Percentiles rank a stretch among this genome's conserved stretches.
phyloP scores from a whole-genome alignment of 2,329 filamentous ascomycete genomes.

The Arthroderma sp. region DNA sequence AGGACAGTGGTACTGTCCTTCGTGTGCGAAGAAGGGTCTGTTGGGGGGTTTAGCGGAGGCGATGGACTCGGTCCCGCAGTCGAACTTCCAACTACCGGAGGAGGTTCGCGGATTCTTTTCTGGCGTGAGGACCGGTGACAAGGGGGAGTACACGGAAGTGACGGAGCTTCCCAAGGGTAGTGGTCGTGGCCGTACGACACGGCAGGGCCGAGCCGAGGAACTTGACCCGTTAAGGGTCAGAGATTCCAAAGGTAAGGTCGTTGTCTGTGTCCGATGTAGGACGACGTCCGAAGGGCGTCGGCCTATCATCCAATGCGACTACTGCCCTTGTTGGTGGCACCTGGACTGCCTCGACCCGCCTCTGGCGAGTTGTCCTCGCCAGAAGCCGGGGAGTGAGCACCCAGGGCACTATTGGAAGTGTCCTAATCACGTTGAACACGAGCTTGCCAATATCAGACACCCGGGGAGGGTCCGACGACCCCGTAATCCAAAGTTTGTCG shows the following conservation, averaged over 20 bases:
- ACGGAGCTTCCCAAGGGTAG: constrained; percentile 13
- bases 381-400: constrained; percentile 32
- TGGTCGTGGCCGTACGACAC: constrained; percentile 2
- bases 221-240: constrained; percentile 21
- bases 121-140: constrained; percentile 59
- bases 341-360: constrained; percentile 84
- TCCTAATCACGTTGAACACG: constrained; percentile 70
- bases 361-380: constrained; percentile 60
- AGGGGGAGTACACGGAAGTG: constrained; percentile 70
- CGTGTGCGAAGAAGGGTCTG: constrained; percentile 39
- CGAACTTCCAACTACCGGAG: constrained; percentile 58
- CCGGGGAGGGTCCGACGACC: constrained; percentile 10
- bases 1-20: constrained; percentile 71
- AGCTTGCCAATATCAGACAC: constrained; percentile 37
- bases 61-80: constrained; percentile 56
- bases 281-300: constrained; percentile 49
- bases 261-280: constrained; percentile 67
- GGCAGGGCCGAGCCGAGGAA: neutral
- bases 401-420: constrained; percentile 70
- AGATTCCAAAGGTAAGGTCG: constrained; percentile 58
- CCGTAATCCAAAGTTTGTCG: constrained; percentile 45
- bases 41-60: constrained; percentile 52
- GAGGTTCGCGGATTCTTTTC: constrained; percentile 64
- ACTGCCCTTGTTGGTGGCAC: constrained; percentile 74
- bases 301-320: constrained; percentile 74